Base-by-base conservation (phyloP, 1,139 yeast genomes). In the Suhomyces maxii region DNA sequence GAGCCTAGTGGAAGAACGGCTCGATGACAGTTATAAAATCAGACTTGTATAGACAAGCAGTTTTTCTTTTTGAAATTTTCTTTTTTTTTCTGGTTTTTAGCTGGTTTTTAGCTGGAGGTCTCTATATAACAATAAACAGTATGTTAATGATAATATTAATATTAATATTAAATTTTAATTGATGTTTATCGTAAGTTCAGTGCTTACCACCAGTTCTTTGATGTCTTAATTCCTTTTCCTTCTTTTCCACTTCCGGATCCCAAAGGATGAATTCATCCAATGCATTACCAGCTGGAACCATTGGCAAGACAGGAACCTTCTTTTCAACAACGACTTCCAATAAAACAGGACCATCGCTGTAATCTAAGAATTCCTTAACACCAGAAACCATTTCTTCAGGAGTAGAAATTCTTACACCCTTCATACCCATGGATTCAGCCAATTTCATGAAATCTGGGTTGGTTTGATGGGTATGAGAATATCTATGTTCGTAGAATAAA, bases 231-330 rank as follows among this genome's bases (percentile, higher is more conserved):
- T 78, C 83, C 44, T 76, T 80, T 65, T 90, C 89, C 69, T 85
- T 81, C 60, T 74, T 76, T 73, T 89, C 96, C 48, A 83, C 84
- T 57, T 82, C 86, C 45, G 89, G 83, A 65, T 90, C 96, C 69
- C 84, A 91, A 42, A 80, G 79, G 58, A 93, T 86, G 65, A 93
- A 90, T 68, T 93, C 98, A 64, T 93, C 95, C 61, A 93, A 79
- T 53, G 88, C 97, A 69, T 87, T 89, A 59, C 99, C 99, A 49
- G 84, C 96, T 46, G 99, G 97, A 45, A 93, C 99, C 96, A 93
- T 91, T 48, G 99, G 99, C 67, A 93, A 80, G 52, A 95, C 98
- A 40, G 98, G 98, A 42, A 93, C 97, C 78, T 93, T 93, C 80
- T 86, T 86, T 71, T 91, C 98, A 36, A 90, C 95, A 51, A 84